Evolutionary conservation across 257 asterid genomes (phyloP).

Genomic region (Agastache rugosa): DNA sequence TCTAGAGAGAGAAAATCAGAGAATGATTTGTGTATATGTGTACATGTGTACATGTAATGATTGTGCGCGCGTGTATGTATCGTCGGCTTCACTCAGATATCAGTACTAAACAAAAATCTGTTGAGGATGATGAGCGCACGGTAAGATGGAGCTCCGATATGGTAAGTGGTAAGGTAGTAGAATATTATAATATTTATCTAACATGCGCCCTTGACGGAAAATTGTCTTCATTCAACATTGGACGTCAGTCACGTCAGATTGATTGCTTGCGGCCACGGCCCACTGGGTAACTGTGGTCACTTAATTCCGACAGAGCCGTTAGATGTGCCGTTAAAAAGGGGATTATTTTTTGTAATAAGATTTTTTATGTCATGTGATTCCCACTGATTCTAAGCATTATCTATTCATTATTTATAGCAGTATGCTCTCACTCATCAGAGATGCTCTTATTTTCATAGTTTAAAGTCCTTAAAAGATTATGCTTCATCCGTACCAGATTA

Average conservation of each 20-base stretch:
- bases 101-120: conserved; percentile 28
- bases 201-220: conserved; percentile 60
- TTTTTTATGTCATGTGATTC: conserved; percentile 1
- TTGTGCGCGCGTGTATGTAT: conserved; percentile 34
- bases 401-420: background rate
- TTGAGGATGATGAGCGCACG: conserved; percentile 27
- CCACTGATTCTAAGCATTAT: background rate
- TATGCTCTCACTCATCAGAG: background rate
- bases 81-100: conserved; percentile 53
- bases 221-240: conserved; percentile 33
- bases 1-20: conserved; percentile 35
- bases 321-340: conserved; percentile 34
- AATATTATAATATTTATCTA: conserved; percentile 36
- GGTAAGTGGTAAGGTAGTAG: conserved; percentile 21
- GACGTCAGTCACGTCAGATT: conserved; percentile 52
- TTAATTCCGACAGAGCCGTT: conserved; percentile 31
- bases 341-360: background rate
- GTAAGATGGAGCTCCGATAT: conserved; percentile 33
- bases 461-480: background rate
- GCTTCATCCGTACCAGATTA: too few relatives aligned
- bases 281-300: conserved; percentile 17
- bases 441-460: background rate
- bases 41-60: conserved; percentile 26
- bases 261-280: conserved; percentile 18
- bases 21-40: conserved; percentile 9